Evolutionary conservation across 805 yeast genomes (phyloP).

Genomic region (Saccharomycopsis synnaedendra): DNA sequence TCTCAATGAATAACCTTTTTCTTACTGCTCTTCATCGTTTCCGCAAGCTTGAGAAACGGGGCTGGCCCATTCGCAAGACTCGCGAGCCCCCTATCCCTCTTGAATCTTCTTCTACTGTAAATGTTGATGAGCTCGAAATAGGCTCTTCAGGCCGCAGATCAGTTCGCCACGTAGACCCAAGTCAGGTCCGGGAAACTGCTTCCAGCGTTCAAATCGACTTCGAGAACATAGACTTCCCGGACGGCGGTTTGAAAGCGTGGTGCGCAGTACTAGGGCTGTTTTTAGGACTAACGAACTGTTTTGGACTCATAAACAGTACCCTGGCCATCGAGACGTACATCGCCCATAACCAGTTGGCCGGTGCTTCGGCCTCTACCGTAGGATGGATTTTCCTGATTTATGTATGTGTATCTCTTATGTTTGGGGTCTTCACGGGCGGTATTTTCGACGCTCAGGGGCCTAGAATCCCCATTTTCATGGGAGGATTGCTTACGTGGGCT

Average conservation of each 20-base stretch:
- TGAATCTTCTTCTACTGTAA: too few species aligned
- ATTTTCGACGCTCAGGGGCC: slow-evolving; percentile 37
- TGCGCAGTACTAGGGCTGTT: slow-evolving; percentile 47
- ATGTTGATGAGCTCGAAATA: too few species aligned
- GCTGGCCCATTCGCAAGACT: too few species aligned
- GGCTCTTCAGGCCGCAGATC: too few species aligned
- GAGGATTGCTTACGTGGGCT: slow-evolving; percentile 25
- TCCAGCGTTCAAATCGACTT: neutral
- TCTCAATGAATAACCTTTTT: too few species aligned
- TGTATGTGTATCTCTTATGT: slow-evolving; percentile 21
- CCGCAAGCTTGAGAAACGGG: too few species aligned
- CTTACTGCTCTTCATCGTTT: too few species aligned
- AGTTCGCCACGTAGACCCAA: too few species aligned
- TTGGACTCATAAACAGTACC: slow-evolving; percentile 56
- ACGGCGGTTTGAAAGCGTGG: slow-evolving; percentile 52
- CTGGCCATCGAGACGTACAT: slow-evolving; percentile 63
- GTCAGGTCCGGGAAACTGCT: too few species aligned
- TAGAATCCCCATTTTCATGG: slow-evolving; percentile 25
- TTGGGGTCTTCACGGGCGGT: slow-evolving; percentile 32
- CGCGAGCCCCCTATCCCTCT: too few species aligned
- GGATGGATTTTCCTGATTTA: slow-evolving; percentile 55
- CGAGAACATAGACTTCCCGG: slow-evolving; percentile 27
- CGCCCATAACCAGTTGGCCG: slow-evolving; percentile 36
- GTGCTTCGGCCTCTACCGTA: slow-evolving; percentile 34
- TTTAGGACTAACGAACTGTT: slow-evolving; percentile 42